Evolutionary conservation across 2,329 filamentous ascomycete species (phyloP), one percentile per base, ranked within the genome.

Genomic region (Pleomassaria siparia): DNA sequence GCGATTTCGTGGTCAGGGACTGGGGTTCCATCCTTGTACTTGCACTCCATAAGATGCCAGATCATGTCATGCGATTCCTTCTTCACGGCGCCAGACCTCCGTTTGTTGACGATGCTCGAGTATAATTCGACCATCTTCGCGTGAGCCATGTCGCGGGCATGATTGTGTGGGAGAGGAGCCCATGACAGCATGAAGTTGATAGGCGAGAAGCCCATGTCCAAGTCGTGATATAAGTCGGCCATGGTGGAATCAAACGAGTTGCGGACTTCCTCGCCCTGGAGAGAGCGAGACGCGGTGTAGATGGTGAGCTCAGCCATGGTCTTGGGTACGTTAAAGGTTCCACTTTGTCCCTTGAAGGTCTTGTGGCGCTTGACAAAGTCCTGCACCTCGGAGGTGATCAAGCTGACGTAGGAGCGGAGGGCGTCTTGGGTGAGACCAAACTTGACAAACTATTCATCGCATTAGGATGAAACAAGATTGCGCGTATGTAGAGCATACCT

Each of bases 171-270:
- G 13, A 95, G 82, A 41, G 90, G 90, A 21, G 86, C 86, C 89
- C 89, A 95, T 60, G 90, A 88, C 46, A 95, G 79, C 80, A 88
- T 88, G 72, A 95, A 95, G 76, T 95, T 95, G 76, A 95, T 83
- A 10, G 90, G 86, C 41, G 83, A 87, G 74, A 95, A 95, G 16
- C 90, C 90, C 84, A 90, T 90, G 67, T 95, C 90, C 49, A 95
- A 83, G 63, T 95, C 86, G 74, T 94, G 88, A 77, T 94, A 95
- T 43, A 95, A 80, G 50, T 85, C 79, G 48, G 90, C 90, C 57
- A 95, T 89, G 12, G 82, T 84, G 49, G 85, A 85, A 72, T 95
- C 87, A 64, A 95, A 92, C 64, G 82, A 85, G 67, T 80, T 83
- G 57, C 90, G 88, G 49, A 95, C 87, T 69, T 91, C 88, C 66